A percentile compares a stretch with the other conserved stretches of the same genome.
These are phyloP conservation scores for Aspergillus fumigatus DNA, from an alignment of 2,329 filamentous ascomycete genomes.

Conservation along the genomic window DNA sequence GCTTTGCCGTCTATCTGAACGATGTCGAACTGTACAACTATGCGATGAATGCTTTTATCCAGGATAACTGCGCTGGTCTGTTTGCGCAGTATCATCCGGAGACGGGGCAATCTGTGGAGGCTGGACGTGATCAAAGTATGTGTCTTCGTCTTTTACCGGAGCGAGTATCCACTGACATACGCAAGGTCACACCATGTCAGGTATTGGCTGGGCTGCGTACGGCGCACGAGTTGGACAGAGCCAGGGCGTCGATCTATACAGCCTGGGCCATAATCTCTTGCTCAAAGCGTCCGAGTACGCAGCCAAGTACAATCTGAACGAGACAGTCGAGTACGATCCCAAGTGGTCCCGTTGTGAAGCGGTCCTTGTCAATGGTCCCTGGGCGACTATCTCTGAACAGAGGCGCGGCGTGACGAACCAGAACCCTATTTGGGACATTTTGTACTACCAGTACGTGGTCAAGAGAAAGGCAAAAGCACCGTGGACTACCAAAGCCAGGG, in stretches of 20 bases:
- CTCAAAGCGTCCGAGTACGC: constrained; percentile 36
- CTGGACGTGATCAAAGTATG: constrained; percentile 34
- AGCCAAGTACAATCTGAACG: constrained; percentile 37
- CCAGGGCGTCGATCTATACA: constrained; percentile 36
- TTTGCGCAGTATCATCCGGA: constrained; percentile 23
- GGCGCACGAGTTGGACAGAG: constrained; percentile 31
- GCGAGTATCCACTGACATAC: not conserved
- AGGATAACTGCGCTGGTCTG: constrained; percentile 35
- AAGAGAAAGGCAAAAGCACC: constrained; percentile 19
- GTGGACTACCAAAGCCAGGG: constrained; percentile 15
- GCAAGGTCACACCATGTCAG: constrained; percentile 25
- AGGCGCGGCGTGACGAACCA: constrained; percentile 13
- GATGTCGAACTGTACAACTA: constrained; percentile 41
- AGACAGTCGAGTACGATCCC: constrained; percentile 33
- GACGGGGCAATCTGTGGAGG: constrained; percentile 36
- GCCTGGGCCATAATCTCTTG: constrained; percentile 28
- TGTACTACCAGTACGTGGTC: constrained; percentile 32
- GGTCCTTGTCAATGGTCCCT: constrained; percentile 38
- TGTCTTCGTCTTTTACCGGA: not conserved
- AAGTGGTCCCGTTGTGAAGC: constrained; percentile 39
- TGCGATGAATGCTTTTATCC: constrained; percentile 33
- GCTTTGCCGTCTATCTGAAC: constrained; percentile 40
- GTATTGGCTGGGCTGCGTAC: constrained; percentile 32
- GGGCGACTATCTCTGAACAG: constrained; percentile 24
- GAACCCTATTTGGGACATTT: constrained; percentile 16